Conservation (phyloP, 352 stramenopile species). For the Phytophthora colocasiae region DNA sequence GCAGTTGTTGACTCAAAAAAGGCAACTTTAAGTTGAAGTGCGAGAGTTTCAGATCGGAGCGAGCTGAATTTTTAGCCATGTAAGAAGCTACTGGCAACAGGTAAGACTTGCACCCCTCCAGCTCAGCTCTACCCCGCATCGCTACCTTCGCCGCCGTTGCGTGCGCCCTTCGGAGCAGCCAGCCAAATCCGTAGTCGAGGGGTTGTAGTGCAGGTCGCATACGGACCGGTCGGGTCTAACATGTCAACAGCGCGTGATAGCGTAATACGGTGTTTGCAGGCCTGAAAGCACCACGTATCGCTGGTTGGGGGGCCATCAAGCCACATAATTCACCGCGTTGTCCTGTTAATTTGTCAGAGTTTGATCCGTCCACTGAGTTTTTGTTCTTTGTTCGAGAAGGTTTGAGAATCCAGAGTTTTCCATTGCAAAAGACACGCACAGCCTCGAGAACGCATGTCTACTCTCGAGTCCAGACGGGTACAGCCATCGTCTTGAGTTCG, state of each 20-base stretch:
- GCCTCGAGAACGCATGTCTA: conserved; percentile 20
- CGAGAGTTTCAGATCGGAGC: conserved; percentile 9
- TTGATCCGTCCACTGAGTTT: too few species aligned
- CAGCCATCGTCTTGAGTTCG: not conserved
- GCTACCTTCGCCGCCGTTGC: conserved; percentile 2
- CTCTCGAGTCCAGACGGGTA: conserved; percentile 7
- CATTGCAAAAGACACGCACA: conserved; percentile 19
- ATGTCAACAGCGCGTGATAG: not conserved
- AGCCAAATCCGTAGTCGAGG: conserved; percentile 7
- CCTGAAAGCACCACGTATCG: not conserved
- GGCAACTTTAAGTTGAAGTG: conserved; percentile 14
- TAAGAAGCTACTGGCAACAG: too few species aligned
- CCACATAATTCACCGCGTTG: not conserved
- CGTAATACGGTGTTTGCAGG: not conserved
- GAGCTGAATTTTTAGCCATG: conserved; percentile 2
- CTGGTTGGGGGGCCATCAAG: not conserved
- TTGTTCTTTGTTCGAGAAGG: too few species aligned
- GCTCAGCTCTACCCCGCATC: not conserved
- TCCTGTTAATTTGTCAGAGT: not conserved
- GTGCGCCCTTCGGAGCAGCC: not conserved
- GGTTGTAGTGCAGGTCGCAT: conserved; percentile 7
- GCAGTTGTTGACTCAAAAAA: not conserved
- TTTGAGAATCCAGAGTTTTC: conserved; percentile 15
- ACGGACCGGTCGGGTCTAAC: not conserved
- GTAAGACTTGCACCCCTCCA: not conserved